phyloP scores from a whole-genome alignment of 176 grass and related monocot species.

The Juncus inflexus region DNA sequence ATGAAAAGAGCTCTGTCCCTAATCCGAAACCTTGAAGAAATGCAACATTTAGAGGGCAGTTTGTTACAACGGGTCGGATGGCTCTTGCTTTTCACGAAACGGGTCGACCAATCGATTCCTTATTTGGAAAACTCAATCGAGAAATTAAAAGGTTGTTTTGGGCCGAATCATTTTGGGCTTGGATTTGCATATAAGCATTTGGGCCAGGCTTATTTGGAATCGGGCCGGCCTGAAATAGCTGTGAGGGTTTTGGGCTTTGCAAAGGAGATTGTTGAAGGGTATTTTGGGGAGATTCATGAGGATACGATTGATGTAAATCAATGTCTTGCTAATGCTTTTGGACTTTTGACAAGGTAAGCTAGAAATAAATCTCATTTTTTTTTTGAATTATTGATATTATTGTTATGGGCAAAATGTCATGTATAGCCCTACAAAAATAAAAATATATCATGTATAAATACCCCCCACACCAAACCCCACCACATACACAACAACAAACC shows the following conservation, averaged over 20 bases:
- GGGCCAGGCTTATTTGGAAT: constrained; percentile 48
- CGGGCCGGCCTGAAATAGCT: constrained; percentile 32
- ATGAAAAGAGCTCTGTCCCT: constrained; percentile 59
- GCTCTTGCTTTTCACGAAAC: constrained; percentile 52
- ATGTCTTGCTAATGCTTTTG: constrained; percentile 67
- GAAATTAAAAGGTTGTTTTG: constrained; percentile 64
- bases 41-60: constrained; percentile 55
- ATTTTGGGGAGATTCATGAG: constrained; percentile 52
- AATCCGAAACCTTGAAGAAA: constrained; percentile 35
- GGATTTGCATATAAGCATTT: constrained; percentile 80
- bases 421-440: too few species aligned
- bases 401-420: too few species aligned
- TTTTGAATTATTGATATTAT: too few species aligned
- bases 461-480: too few species aligned
- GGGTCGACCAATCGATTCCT: constrained; percentile 46
- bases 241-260: constrained; percentile 41
- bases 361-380: not conserved
- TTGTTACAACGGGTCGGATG: constrained; percentile 60
- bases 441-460: too few species aligned
- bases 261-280: constrained; percentile 47
- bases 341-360: constrained; percentile 59
- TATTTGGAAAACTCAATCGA: constrained; percentile 61
- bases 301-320: constrained; percentile 60
- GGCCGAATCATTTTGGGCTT: constrained; percentile 52
- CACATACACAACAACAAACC: too few species aligned